Conservation (phyloP, 1,284 basidiomycete species). For the Pseudozyma thailandica region DNA sequence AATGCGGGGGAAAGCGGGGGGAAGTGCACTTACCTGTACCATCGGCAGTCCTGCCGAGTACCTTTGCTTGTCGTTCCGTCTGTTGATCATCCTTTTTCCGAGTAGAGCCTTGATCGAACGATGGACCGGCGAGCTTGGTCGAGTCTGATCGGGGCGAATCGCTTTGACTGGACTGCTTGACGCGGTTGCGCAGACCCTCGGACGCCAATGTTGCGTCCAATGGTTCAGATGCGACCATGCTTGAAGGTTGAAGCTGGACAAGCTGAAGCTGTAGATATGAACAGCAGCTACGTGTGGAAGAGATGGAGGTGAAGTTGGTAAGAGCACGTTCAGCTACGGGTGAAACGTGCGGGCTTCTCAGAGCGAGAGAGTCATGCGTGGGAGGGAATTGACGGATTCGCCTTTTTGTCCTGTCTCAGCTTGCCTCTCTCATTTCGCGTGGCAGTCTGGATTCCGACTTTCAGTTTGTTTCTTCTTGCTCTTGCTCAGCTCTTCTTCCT, state of each 20-base stretch:
- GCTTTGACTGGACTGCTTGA: conserved; percentile 9
- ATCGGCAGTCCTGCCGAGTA: conserved; percentile 47
- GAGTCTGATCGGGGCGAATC: conserved; percentile 25
- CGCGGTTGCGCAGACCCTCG: conserved; percentile 43
- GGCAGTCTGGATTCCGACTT: background rate
- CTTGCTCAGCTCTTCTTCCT: too few species aligned
- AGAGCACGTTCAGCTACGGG: background rate
- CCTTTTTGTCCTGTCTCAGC: background rate
- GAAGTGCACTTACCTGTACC: conserved; percentile 36
- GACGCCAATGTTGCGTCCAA: conserved; percentile 10
- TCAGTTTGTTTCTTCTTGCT: background rate
- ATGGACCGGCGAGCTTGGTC: conserved; percentile 10
- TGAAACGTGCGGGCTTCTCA: conserved; percentile 1
- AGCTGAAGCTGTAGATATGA: background rate
- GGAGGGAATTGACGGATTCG: background rate
- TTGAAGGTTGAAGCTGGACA: background rate
- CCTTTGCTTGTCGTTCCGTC: conserved; percentile 18
- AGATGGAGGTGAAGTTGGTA: conserved; percentile 1
- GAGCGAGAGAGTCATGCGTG: background rate
- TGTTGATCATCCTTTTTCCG: conserved; percentile 6
- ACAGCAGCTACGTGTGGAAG: background rate
- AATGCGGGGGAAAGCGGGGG: conserved; percentile 23
- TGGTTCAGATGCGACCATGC: conserved; percentile 20
- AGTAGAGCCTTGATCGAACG: conserved; percentile 1
- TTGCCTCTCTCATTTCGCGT: background rate